Conservation (phyloP, 805 yeast species). For the Metschnikowia bowlesiae region DNA sequence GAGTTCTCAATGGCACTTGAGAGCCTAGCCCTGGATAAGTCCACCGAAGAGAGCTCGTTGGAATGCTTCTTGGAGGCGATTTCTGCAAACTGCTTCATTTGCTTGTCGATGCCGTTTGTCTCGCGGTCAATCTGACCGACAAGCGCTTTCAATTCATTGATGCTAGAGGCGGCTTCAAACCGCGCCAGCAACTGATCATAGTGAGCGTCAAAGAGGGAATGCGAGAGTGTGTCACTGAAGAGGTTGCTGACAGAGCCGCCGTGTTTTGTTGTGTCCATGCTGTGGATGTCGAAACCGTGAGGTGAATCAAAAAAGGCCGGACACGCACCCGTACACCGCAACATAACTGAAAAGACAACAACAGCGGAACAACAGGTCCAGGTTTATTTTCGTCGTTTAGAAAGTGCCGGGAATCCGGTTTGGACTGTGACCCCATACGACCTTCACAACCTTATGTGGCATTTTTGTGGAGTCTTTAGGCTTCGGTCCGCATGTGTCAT, state of each 20-base stretch:
- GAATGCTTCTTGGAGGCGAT: slow-evolving; percentile 28
- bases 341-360: too few relatives aligned
- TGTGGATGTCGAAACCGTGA: slow-evolving; percentile 1
- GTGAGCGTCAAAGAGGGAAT: slow-evolving; percentile 5
- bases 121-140: slow-evolving; percentile 26
- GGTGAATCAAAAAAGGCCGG: background rate
- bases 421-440: too few relatives aligned
- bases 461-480: too few relatives aligned
- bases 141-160: slow-evolving; percentile 26
- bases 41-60: slow-evolving; percentile 44
- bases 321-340: slow-evolving; percentile 1
- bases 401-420: too few relatives aligned
- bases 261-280: slow-evolving; percentile 1
- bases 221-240: slow-evolving; percentile 11
- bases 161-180: slow-evolving; percentile 22
- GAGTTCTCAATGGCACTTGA: slow-evolving; percentile 57
- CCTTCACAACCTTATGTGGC: too few relatives aligned
- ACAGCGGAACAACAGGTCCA: too few relatives aligned
- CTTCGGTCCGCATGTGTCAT: too few relatives aligned
- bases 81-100: slow-evolving; percentile 22
- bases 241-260: slow-evolving; percentile 7
- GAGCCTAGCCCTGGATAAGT: slow-evolving; percentile 58
- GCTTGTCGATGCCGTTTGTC: slow-evolving; percentile 22
- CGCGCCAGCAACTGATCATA: slow-evolving; percentile 5
- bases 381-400: too few relatives aligned